These are phyloP conservation scores for Capronia epimyces DNA, from an alignment of 2,329 filamentous ascomycete species.

Conservation along the genomic window DNA sequence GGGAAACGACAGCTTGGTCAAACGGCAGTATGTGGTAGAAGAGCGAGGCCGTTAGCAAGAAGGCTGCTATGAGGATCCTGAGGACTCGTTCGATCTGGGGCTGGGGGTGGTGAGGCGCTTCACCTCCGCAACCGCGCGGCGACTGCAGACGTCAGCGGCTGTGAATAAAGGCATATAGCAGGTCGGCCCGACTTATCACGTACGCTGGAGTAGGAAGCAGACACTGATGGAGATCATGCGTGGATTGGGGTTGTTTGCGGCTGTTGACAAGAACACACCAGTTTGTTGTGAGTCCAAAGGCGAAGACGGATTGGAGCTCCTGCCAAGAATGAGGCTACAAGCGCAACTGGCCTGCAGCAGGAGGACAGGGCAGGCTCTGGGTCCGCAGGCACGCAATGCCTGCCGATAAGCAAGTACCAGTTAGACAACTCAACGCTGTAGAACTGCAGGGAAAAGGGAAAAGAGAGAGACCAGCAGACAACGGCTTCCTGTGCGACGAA, in stretches of 20 bases:
- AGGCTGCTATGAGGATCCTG: not conserved
- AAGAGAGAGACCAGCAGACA: no score
- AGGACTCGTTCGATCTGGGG: constrained; percentile 1
- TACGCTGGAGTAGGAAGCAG: constrained; percentile 6
- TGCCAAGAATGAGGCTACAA: constrained; percentile 2
- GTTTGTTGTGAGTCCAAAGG: constrained; percentile 1
- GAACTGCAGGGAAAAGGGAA: no score
- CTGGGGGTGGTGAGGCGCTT: constrained; percentile 13
- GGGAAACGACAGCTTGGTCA: not conserved
- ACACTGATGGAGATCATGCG: constrained; percentile 10
- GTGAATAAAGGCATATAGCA: not conserved
- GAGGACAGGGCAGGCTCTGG: no score
- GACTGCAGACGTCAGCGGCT: constrained; percentile 12
- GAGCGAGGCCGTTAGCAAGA: not conserved
- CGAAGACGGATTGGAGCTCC: constrained; percentile 1
- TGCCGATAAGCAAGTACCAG: no score
- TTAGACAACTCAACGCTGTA: no score
- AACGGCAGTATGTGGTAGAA: not conserved
- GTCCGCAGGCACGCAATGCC: no score
- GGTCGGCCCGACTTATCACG: not conserved
- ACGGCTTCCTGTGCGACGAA: no score
- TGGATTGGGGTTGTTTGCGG: not conserved
- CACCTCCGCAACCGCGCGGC: constrained; percentile 19
- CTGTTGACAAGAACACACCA: constrained; percentile 7
- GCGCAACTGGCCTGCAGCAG: not conserved